phyloP scores from a whole-genome alignment of 306 rosid genomes.

The Rosa chinensis region DNA sequence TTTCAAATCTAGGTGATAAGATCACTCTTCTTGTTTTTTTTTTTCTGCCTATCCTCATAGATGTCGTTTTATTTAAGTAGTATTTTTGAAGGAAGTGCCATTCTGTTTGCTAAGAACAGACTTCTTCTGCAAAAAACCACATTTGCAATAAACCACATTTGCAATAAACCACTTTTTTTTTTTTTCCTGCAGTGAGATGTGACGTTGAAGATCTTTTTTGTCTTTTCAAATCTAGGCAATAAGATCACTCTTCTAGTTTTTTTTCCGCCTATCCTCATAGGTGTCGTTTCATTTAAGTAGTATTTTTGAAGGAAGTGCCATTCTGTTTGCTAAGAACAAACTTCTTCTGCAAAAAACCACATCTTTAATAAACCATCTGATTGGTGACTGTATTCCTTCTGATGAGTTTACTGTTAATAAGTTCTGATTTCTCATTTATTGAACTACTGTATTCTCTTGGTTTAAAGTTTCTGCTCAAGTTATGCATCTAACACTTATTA shows the following conservation, averaged over 20 bases:
- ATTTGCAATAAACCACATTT: neutral
- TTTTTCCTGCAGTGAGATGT: neutral
- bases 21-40: neutral
- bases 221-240: neutral
- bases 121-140: neutral
- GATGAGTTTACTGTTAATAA: slow-evolving; percentile 1
- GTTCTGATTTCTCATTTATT: neutral
- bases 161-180: neutral
- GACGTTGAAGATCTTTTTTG: neutral
- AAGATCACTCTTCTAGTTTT: neutral
- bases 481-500: slow-evolving; percentile 7
- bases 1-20: neutral
- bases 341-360: neutral
- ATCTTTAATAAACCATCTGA: neutral
- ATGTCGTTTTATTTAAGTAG: neutral
- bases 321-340: neutral
- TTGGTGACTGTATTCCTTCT: slow-evolving; percentile 3
- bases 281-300: neutral
- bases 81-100: neutral
- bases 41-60: neutral
- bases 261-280: neutral
- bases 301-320: neutral
- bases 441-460: neutral
- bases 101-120: neutral
- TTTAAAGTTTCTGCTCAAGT: neutral